Conservation (phyloP, 106 monocot species). For the Dendrobium officinale region DNA sequence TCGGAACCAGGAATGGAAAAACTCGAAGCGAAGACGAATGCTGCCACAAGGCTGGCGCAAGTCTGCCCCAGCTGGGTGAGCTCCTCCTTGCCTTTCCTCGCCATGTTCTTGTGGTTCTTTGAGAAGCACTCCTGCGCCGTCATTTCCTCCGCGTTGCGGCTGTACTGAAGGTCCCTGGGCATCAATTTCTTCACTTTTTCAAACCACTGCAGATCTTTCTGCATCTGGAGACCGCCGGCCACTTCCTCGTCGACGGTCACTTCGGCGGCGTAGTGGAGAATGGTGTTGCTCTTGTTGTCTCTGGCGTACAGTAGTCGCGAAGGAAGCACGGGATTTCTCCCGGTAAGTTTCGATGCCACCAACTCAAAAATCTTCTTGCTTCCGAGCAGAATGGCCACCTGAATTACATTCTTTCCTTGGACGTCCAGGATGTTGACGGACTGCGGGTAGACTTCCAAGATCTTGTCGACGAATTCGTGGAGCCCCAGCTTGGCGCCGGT, state of each 20-base stretch:
- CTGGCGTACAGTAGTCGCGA: slow-evolving; percentile 10
- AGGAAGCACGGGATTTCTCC: slow-evolving; percentile 14
- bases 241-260: background rate
- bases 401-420: slow-evolving; percentile 11
- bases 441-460: slow-evolving; percentile 16
- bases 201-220: slow-evolving; percentile 22
- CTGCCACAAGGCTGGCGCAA: slow-evolving; percentile 24
- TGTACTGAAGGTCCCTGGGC: slow-evolving; percentile 23
- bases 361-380: slow-evolving; percentile 13
- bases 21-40: slow-evolving; percentile 34
- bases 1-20: slow-evolving; percentile 18
- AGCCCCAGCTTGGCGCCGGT: slow-evolving; percentile 18
- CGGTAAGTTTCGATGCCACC: slow-evolving; percentile 1
- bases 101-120: slow-evolving; percentile 20
- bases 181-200: slow-evolving; percentile 22
- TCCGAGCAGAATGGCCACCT: slow-evolving; percentile 19
- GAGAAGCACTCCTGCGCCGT: slow-evolving; percentile 35
- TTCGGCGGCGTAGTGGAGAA: slow-evolving; percentile 26
- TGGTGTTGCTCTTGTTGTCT: slow-evolving; percentile 14
- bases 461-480: slow-evolving; percentile 14
- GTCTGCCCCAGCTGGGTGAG: slow-evolving; percentile 28
- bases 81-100: slow-evolving; percentile 9
- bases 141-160: slow-evolving; percentile 18
- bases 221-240: slow-evolving; percentile 20
- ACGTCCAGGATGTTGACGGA: background rate